Evolutionary conservation across 2,329 filamentous ascomycete genomes (phyloP).

Genomic region (Ascochyta lentis): DNA sequence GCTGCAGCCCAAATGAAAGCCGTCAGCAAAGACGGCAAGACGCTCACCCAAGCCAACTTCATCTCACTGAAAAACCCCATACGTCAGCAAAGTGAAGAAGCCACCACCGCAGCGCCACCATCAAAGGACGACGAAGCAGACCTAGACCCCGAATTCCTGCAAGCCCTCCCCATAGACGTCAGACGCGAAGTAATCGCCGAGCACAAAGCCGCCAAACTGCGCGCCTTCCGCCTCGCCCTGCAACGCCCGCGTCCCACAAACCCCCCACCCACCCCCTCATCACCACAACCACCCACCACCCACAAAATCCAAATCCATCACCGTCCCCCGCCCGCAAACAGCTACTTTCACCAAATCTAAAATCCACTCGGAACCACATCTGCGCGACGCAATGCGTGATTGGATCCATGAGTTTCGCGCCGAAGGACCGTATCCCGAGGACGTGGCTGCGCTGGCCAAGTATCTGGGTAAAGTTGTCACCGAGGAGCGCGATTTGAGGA

Average conservation of each 20-base stretch:
- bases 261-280: not conserved
- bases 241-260: constrained; percentile 25
- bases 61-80: constrained; percentile 51
- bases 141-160: constrained; percentile 70
- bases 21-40: constrained; percentile 36
- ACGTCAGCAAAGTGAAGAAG: constrained; percentile 20
- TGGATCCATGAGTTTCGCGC: constrained; percentile 77
- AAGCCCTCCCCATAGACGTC: constrained; percentile 77
- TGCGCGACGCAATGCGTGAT: constrained; percentile 74
- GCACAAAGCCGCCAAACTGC: constrained; percentile 56
- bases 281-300: not conserved
- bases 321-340: constrained; percentile 59
- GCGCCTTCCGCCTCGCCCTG: constrained; percentile 39
- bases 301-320: constrained; percentile 18
- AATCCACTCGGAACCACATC: constrained; percentile 63
- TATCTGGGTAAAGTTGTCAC: constrained; percentile 76
- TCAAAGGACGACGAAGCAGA: constrained; percentile 9
- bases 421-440: constrained; percentile 79
- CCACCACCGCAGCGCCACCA: constrained; percentile 38
- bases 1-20: constrained; percentile 60
- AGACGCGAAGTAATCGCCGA: constrained; percentile 75
- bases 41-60: constrained; percentile 76
- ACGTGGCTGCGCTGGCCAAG: constrained; percentile 74
- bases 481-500: constrained; percentile 79
- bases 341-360: constrained; percentile 69